These are phyloP conservation scores for Strigomonas oncopelti DNA, from an alignment of 208 protist species.

Conservation along the genomic window DNA sequence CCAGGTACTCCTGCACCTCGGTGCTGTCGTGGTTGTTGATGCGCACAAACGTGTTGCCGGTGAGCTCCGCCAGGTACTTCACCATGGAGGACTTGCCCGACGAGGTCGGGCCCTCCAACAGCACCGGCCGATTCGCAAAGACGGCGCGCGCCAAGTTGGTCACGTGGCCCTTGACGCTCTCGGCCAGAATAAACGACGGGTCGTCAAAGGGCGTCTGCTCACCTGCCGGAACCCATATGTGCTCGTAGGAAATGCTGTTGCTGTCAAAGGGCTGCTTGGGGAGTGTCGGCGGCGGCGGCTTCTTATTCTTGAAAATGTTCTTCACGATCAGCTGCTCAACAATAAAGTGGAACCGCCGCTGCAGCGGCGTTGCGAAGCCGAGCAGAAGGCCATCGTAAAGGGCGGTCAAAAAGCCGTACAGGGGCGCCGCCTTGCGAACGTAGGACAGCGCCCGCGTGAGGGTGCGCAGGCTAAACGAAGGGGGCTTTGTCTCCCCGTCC, in stretches of 20 bases:
- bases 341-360: slow-evolving; percentile 73
- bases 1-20: slow-evolving; percentile 99
- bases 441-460: slow-evolving; percentile 96
- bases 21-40: slow-evolving; percentile 99
- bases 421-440: slow-evolving; percentile 69
- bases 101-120: slow-evolving; percentile 98
- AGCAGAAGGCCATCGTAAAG: slow-evolving; percentile 96
- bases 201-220: slow-evolving; percentile 43
- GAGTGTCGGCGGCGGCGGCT: slow-evolving; percentile 53
- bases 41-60: slow-evolving; percentile 98
- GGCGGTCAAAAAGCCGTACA: slow-evolving; percentile 94
- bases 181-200: slow-evolving; percentile 95
- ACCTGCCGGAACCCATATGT: slow-evolving; percentile 93
- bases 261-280: slow-evolving; percentile 30
- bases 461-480: slow-evolving; percentile 97
- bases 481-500: slow-evolving; percentile 89
- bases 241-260: slow-evolving; percentile 87
- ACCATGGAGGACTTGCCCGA: slow-evolving; percentile 99
- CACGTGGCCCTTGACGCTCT: slow-evolving; percentile 91
- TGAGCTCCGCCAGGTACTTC: slow-evolving; percentile 97
- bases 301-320: slow-evolving; percentile 81
- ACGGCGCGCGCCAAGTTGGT: slow-evolving; percentile 93
- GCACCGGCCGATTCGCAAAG: slow-evolving; percentile 95
- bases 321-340: slow-evolving; percentile 89
- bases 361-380: slow-evolving; percentile 95